A percentile compares a stretch with the other conserved stretches of the same genome.
These are phyloP conservation scores for Henckelia pumila DNA, from an alignment of 257 asterid species.

Conservation along the genomic window DNA sequence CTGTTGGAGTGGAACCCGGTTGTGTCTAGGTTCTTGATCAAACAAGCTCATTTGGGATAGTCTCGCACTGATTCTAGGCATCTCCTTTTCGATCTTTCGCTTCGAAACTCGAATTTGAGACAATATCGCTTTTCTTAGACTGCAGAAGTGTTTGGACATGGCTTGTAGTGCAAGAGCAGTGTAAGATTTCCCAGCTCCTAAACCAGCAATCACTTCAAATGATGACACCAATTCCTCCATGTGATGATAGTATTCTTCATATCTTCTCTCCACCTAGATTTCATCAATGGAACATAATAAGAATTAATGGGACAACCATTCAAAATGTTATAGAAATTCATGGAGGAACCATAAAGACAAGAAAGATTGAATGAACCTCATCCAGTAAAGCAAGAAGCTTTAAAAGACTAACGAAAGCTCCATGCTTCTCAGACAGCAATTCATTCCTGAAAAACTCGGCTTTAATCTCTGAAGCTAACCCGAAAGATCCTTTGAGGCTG, in stretches of 20 bases:
- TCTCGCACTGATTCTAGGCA: constrained; percentile 58
- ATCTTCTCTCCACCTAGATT: constrained; percentile 70
- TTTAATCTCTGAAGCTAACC: constrained; percentile 49
- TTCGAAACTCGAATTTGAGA: constrained; percentile 49
- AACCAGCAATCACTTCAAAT: constrained; percentile 71
- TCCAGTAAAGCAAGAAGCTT: constrained; percentile 71
- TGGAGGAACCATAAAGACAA: background rate
- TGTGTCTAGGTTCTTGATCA: constrained; percentile 47
- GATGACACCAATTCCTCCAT: constrained; percentile 62
- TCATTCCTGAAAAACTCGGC: constrained; percentile 51
- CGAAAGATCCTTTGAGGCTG: constrained; percentile 41
- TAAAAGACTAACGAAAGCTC: constrained; percentile 40
- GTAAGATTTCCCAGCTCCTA: constrained; percentile 71
- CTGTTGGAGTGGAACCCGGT: constrained; percentile 46
- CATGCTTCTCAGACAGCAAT: constrained; percentile 45
- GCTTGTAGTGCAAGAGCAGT: constrained; percentile 81
- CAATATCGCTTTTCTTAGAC: constrained; percentile 53
- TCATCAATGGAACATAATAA: background rate
- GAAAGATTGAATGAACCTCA: constrained; percentile 41
- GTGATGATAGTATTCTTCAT: constrained; percentile 60
- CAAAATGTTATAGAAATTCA: background rate
- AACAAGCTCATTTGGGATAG: constrained; percentile 57
- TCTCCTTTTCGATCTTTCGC: constrained; percentile 42
- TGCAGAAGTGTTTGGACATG: constrained; percentile 80
- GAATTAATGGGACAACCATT: background rate